Conservation (phyloP, 2,329 filamentous ascomycete genomes). For the Sclerotinia minor region DNA sequence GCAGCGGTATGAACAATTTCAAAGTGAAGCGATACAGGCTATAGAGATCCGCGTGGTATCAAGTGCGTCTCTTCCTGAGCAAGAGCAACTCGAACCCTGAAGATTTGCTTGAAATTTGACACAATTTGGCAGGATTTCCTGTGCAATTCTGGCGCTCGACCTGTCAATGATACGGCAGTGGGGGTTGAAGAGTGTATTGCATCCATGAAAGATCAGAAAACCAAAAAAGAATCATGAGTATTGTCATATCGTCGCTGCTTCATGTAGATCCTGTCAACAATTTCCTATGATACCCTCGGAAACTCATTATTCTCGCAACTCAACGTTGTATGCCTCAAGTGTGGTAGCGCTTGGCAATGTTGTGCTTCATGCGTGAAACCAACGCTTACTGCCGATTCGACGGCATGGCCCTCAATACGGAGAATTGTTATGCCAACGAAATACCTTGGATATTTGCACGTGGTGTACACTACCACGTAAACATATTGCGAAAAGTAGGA, state of each 20-base stretch:
- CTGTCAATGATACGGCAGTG: not conserved
- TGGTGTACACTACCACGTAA: not conserved
- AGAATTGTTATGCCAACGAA: not conserved
- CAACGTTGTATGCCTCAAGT: not conserved
- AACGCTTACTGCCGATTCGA: not conserved
- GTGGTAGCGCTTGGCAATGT: not conserved
- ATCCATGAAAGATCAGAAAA: not conserved
- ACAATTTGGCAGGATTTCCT: not conserved
- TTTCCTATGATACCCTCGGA: too few relatives aligned
- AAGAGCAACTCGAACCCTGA: not conserved
- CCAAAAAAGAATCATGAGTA: too few relatives aligned
- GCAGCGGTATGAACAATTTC: not conserved
- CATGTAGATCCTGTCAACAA: not conserved
- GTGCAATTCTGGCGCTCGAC: not conserved
- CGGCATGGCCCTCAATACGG: not conserved
- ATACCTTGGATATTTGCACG: not conserved
- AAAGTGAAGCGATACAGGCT: not conserved
- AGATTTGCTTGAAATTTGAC: not conserved
- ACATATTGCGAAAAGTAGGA: not conserved
- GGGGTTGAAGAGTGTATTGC: not conserved
- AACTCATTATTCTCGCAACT: not conserved
- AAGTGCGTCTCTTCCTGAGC: not conserved
- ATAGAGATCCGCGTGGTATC: not conserved
- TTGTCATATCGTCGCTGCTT: not conserved
- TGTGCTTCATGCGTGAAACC: not conserved